A percentile compares a stretch with the other conserved stretches of the same genome.
Evolutionary conservation across 2,329 filamentous ascomycete genomes (phyloP).

Genomic region (Coccinonectria pachysandricola): DNA sequence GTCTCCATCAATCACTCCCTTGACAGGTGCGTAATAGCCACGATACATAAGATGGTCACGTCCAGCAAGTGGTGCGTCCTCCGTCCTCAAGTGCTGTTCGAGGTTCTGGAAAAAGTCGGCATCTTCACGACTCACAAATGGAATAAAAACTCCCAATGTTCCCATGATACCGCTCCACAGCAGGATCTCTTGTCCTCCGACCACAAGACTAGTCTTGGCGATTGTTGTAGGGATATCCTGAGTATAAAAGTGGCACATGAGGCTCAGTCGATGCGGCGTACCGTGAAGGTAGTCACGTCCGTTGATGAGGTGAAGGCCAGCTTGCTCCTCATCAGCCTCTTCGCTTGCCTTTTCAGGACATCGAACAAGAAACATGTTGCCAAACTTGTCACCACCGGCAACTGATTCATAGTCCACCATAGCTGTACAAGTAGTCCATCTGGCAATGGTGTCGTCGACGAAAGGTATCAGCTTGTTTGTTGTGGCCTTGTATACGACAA

Average conservation of each 20-base stretch:
- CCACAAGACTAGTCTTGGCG: constrained; percentile 78
- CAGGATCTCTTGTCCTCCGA: constrained; percentile 82
- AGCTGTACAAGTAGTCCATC: constrained; percentile 82
- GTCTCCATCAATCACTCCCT: constrained; percentile 94
- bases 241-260: constrained; percentile 81
- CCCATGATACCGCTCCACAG: constrained; percentile 93
- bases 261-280: constrained; percentile 69
- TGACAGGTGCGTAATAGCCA: constrained; percentile 91
- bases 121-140: constrained; percentile 84
- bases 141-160: constrained; percentile 85
- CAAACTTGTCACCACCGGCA: constrained; percentile 94
- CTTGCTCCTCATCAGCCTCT: constrained; percentile 84
- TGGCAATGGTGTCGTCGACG: constrained; percentile 75
- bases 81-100: constrained; percentile 75
- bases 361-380: constrained; percentile 87
- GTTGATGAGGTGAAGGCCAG: constrained; percentile 82
- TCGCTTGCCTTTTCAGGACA: constrained; percentile 78
- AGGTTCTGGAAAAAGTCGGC: constrained; percentile 96
- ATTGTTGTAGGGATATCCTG: constrained; percentile 90
- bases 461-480: constrained; percentile 91
- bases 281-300: constrained; percentile 86
- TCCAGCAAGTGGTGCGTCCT: constrained; percentile 81
- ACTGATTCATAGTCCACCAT: constrained; percentile 98
- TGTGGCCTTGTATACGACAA: constrained; percentile 84
- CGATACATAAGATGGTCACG: constrained; percentile 94